Base-by-base conservation (phyloP, 2,329 filamentous ascomycete genomes). In the Calonectria henricotiae region DNA sequence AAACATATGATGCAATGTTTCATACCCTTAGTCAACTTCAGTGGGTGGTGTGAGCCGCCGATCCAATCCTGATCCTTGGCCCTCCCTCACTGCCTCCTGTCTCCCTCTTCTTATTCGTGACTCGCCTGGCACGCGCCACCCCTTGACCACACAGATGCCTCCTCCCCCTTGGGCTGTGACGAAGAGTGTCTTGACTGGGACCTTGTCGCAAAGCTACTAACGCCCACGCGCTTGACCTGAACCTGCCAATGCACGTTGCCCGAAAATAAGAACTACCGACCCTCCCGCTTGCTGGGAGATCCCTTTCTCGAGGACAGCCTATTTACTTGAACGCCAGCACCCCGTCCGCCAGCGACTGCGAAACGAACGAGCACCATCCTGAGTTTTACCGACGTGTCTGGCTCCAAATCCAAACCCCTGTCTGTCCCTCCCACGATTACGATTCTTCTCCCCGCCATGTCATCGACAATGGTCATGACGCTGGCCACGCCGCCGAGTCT, bases 391-490 rank as follows among this genome's bases (percentile, higher is more conserved):
- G 63, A 37, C 55, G 69, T 65, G 68, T 23, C 39, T 20, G 51
- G 4, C 32, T 39, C 32, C 51, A 58, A 9, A 25, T 39, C 23
- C 51, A 37, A 58, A 58, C 20, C 35, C 35, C 35, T 39, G 51
- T 58, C 23, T 20, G 20, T 20, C 32, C 27, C 4, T 30, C 27
- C 27, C 27, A 30, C 27, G 27, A 30, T 30, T 58, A 54, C 23
- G 25, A n/a, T 17, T 20, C 37, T 12, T 25, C 47, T 65, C 54
- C 65, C 65, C 58, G 69, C 64, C 69, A 77, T 78, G 73, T 73
- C 75, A 58, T 68, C 76, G 70, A 80, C 80, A 71, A 79, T 81
- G 78, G 78, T 82, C 74, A 73, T 82, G 71, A 82, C 82, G 66
- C 80, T 81, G 80, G 77, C 80, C 67, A 71, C 78, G 60, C 70